These are phyloP conservation scores for Durotheca rogersii DNA, from an alignment of 495 filamentous ascomycete genomes.

Conservation along the genomic window DNA sequence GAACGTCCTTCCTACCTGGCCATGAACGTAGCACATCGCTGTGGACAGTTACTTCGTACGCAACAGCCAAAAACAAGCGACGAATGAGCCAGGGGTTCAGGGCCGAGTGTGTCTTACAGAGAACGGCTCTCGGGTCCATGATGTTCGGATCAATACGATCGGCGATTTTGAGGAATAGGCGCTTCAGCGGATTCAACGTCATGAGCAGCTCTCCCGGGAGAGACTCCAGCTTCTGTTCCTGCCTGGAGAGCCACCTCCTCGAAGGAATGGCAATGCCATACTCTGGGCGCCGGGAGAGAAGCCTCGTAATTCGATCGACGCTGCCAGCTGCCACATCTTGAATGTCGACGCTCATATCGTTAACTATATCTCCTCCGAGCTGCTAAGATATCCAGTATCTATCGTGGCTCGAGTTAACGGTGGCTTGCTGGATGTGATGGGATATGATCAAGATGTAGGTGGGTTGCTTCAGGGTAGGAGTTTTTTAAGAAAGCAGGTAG, in stretches of 20 bases:
- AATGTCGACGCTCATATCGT: conserved; percentile 27
- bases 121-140: conserved; percentile 31
- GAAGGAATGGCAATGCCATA: conserved; percentile 34
- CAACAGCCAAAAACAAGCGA: conserved; percentile 36
- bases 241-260: conserved; percentile 29
- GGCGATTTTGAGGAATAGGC: conserved; percentile 27
- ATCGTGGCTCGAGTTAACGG: neutral
- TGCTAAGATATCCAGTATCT: conserved; percentile 1
- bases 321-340: conserved; percentile 17
- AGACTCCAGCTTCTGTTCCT: conserved; percentile 24
- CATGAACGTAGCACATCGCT: conserved; percentile 30
- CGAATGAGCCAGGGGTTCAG: conserved; percentile 42
- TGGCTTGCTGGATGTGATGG: neutral
- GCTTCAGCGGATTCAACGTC: conserved; percentile 21
- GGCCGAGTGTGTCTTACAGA: conserved; percentile 38
- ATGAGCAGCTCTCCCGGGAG: conserved; percentile 28
- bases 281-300: conserved; percentile 34
- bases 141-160: conserved; percentile 24
- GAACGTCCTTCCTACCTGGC: conserved; percentile 8
- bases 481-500: too few relatives aligned
- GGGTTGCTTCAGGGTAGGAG: too few relatives aligned
- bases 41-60: conserved; percentile 39
- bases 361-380: neutral
- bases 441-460: too few relatives aligned
- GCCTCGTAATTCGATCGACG: conserved; percentile 21